A percentile compares a stretch with the other conserved stretches of the same genome.
Conservation (phyloP, 1,139 yeast species). For the Debaryomyces udenii region DNA sequence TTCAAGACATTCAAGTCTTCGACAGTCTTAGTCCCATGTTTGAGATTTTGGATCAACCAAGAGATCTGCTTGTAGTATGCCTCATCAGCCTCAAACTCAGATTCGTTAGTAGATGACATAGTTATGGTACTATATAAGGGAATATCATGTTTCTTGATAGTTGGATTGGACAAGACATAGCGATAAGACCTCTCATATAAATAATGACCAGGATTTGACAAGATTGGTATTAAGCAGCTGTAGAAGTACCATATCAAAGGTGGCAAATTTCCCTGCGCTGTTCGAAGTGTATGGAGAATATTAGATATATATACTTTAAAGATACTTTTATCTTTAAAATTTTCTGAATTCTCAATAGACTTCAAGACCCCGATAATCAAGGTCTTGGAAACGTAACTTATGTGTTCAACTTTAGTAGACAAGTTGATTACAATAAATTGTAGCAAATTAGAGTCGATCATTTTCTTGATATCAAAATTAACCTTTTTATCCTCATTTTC, state of each 20-base stretch:
- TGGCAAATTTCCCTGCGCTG: slow-evolving; percentile 26
- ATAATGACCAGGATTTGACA: slow-evolving; percentile 69
- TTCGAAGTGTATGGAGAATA: slow-evolving; percentile 51
- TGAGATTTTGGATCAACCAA: slow-evolving; percentile 65
- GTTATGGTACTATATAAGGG: slow-evolving; percentile 62
- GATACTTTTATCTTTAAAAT: slow-evolving; percentile 61
- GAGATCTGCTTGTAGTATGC: slow-evolving; percentile 57
- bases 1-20: slow-evolving; percentile 57
- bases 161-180: slow-evolving; percentile 61
- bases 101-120: slow-evolving; percentile 33
- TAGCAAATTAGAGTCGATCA: slow-evolving; percentile 62
- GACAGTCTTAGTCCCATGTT: slow-evolving; percentile 45
- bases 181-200: slow-evolving; percentile 70
- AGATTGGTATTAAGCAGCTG: slow-evolving; percentile 57
- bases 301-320: slow-evolving; percentile 65
- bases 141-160: slow-evolving; percentile 56
- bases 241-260: slow-evolving; percentile 49
- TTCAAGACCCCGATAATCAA: slow-evolving; percentile 48
- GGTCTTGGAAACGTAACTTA: slow-evolving; percentile 30
- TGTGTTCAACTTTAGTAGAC: slow-evolving; percentile 19
- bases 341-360: slow-evolving; percentile 31
- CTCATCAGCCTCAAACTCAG: slow-evolving; percentile 46
- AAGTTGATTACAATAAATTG: slow-evolving; percentile 59
- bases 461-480: slow-evolving; percentile 55
- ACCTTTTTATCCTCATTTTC: slow-evolving; percentile 18